Conservation (phyloP, 495 filamentous ascomycete species). For the Neurospora discreta region DNA sequence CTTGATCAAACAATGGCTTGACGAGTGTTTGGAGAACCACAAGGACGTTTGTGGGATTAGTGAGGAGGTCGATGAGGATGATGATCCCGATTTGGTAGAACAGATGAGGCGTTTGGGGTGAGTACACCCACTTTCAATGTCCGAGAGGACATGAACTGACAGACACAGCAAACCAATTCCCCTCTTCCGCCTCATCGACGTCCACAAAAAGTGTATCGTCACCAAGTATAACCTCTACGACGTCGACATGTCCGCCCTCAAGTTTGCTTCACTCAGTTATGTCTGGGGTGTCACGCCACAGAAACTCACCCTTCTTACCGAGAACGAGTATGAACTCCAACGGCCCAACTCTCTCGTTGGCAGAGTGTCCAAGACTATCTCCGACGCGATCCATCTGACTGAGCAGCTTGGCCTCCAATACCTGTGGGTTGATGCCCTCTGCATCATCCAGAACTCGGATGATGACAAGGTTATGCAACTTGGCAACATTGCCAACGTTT, state of each 20-base stretch:
- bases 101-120: background rate
- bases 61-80: background rate
- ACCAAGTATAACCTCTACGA: background rate
- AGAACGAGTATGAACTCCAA: constrained; percentile 1
- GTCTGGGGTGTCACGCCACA: constrained; percentile 1
- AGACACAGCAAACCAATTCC: background rate
- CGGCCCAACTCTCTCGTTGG: background rate
- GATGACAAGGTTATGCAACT: constrained; percentile 15
- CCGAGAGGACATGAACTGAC: background rate
- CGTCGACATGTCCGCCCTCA: background rate
- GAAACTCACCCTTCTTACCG: background rate
- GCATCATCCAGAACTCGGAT: constrained; percentile 19
- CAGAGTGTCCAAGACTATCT: constrained; percentile 9
- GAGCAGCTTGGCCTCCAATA: constrained; percentile 12
- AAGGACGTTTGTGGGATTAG: background rate
- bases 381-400: constrained; percentile 12
- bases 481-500: constrained; percentile 11
- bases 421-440: constrained; percentile 21
- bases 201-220: background rate
- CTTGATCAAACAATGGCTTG: background rate
- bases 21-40: background rate
- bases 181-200: background rate
- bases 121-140: background rate
- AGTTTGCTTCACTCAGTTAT: constrained; percentile 2
- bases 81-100: background rate